Evolutionary conservation across 1,284 basidiomycete genomes (phyloP).

Genomic region (Fomitiporia mediterranea): DNA sequence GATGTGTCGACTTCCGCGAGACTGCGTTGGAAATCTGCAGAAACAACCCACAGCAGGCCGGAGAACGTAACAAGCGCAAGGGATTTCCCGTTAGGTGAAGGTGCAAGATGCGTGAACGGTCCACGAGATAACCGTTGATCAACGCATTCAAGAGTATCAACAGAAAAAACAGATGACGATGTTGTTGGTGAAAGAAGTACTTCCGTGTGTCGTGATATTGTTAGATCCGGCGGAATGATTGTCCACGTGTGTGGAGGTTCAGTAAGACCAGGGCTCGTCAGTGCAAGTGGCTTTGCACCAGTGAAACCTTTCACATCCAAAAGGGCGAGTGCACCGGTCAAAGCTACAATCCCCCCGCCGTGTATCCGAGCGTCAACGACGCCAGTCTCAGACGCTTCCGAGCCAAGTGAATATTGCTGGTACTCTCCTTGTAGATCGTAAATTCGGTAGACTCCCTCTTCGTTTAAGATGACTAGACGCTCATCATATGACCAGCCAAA

Average conservation of each 20-base stretch:
- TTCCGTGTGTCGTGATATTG: constrained; percentile 82
- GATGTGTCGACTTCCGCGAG: constrained; percentile 82
- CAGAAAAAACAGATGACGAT: constrained; percentile 49
- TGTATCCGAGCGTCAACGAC: constrained; percentile 84
- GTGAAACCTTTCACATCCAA: constrained; percentile 85
- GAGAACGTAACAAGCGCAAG: constrained; percentile 78
- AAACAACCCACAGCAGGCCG: constrained; percentile 86
- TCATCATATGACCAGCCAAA: constrained; percentile 85
- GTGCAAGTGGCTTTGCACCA: constrained; percentile 60
- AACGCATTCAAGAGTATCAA: constrained; percentile 82
- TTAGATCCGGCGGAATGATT: constrained; percentile 81
- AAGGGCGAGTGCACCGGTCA: constrained; percentile 74
- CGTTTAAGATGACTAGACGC: constrained; percentile 80
- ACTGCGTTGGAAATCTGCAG: constrained; percentile 85
- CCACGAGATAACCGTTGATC: constrained; percentile 89
- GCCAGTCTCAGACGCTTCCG: constrained; percentile 81
- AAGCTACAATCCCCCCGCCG: constrained; percentile 81
- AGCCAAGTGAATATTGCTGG: constrained; percentile 78
- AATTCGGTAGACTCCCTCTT: constrained; percentile 87
- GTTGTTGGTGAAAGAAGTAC: constrained; percentile 77
- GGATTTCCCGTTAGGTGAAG: constrained; percentile 92
- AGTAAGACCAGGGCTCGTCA: constrained; percentile 73
- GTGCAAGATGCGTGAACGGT: constrained; percentile 82
- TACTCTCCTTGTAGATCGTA: constrained; percentile 89
- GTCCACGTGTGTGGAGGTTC: constrained; percentile 81